A percentile compares a stretch with the other conserved stretches of the same genome.
Evolutionary conservation across 164 flowering plant species (phyloP).

Genomic region (Annona squamosa): DNA sequence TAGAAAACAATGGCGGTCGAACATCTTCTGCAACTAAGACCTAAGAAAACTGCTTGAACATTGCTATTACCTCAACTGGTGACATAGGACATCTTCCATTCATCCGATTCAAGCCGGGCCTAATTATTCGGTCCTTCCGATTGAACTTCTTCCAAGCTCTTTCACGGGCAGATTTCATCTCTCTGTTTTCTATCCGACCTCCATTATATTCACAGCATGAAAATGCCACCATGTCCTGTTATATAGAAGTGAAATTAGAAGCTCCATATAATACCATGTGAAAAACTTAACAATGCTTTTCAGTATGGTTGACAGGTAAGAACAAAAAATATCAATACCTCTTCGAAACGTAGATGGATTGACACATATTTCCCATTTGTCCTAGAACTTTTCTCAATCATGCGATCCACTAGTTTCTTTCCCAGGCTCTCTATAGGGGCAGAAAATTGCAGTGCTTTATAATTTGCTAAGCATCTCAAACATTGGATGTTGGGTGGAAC

Average conservation of each 20-base stretch:
- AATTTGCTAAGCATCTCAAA: slow-evolving; percentile 79
- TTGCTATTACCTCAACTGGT: slow-evolving; percentile 73
- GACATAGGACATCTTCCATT: slow-evolving; percentile 87
- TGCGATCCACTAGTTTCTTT: slow-evolving; percentile 46
- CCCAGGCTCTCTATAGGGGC: slow-evolving; percentile 52
- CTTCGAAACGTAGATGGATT: slow-evolving; percentile 86
- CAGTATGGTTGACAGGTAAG: not conserved
- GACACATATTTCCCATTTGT: slow-evolving; percentile 72
- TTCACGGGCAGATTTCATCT: slow-evolving; percentile 62
- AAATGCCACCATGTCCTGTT: slow-evolving; percentile 97
- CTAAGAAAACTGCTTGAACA: no score
- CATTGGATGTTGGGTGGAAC: slow-evolving; percentile 69
- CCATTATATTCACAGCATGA: slow-evolving; percentile 92
- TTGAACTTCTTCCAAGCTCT: slow-evolving; percentile 83
- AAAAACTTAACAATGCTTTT: not conserved
- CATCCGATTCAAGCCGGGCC: slow-evolving; percentile 57
- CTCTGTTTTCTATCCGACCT: slow-evolving; percentile 50
- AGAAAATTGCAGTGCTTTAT: slow-evolving; percentile 71
- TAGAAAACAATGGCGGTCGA: no score
- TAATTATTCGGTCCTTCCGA: slow-evolving; percentile 36
- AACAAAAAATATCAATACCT: slow-evolving; percentile 35
- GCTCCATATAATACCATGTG: not conserved
- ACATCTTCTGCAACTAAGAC: no score
- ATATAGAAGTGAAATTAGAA: not conserved
- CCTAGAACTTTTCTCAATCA: slow-evolving; percentile 50